phyloP scores from a whole-genome alignment of 805 yeast species.

The Sungouiozyma intestinalis region DNA sequence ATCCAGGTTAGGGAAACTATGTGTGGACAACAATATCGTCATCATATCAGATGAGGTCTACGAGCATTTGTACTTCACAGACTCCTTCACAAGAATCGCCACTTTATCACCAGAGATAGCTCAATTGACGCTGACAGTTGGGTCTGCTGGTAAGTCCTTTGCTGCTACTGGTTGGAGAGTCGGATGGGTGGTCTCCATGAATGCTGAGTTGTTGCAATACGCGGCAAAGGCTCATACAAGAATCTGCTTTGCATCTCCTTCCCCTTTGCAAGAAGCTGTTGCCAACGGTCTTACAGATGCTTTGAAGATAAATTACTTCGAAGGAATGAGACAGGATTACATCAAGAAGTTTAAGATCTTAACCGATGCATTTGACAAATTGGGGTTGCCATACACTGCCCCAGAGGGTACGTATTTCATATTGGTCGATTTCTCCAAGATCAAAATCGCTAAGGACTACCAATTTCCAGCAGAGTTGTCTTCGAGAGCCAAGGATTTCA shows the following conservation, averaged over 20 bases:
- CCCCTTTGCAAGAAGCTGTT: slow-evolving; percentile 88
- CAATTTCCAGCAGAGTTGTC: slow-evolving; percentile 60
- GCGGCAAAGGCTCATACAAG: slow-evolving; percentile 87
- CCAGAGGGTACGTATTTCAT: slow-evolving; percentile 94
- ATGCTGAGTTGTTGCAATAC: slow-evolving; percentile 67
- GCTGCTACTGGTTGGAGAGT: slow-evolving; percentile 99
- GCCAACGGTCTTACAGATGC: slow-evolving; percentile 68
- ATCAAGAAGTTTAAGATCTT: slow-evolving; percentile 62
- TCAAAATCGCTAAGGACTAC: slow-evolving; percentile 67
- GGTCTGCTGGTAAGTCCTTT: slow-evolving; percentile 95
- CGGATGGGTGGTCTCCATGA: slow-evolving; percentile 83
- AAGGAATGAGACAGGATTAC: slow-evolving; percentile 57
- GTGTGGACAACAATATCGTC: slow-evolving; percentile 73
- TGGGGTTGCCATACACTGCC: slow-evolving; percentile 77
- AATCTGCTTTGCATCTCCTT: slow-evolving; percentile 83
- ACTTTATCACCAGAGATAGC: slow-evolving; percentile 70
- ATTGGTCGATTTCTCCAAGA: slow-evolving; percentile 75
- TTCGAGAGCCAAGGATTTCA: slow-evolving; percentile 72
- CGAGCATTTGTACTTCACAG: slow-evolving; percentile 71
- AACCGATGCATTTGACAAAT: slow-evolving; percentile 69
- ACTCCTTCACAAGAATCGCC: slow-evolving; percentile 71
- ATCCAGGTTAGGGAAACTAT: slow-evolving; percentile 62
- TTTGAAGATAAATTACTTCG: slow-evolving; percentile 53
- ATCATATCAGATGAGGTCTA: slow-evolving; percentile 92
- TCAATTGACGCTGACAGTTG: slow-evolving; percentile 76